Conservation (phyloP, 441 rosid species). For the Adansonia rubrostipa region DNA sequence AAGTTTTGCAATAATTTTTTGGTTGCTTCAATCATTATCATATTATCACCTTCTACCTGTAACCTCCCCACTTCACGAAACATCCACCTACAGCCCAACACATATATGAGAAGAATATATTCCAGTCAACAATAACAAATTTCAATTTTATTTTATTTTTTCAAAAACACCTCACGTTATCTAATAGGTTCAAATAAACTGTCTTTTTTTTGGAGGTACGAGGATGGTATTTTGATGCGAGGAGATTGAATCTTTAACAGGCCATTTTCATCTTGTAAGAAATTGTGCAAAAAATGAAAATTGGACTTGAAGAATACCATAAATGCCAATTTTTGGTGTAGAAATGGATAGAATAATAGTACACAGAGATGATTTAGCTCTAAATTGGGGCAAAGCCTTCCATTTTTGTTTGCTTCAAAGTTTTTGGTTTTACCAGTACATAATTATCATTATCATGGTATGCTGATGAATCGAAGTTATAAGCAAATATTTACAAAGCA, state of each 20-base stretch:
- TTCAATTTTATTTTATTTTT: too few relatives aligned
- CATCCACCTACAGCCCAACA: neutral
- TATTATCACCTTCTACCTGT: neutral
- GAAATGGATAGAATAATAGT: too few relatives aligned
- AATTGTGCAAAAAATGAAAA: neutral
- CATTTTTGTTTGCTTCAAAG: neutral
- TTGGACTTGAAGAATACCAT: neutral
- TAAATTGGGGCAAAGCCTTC: neutral
- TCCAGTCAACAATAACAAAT: neutral
- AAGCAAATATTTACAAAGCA: slow-evolving; percentile 15
- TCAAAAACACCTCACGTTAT: too few relatives aligned
- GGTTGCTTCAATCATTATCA: neutral
- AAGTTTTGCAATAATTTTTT: neutral
- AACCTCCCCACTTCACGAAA: neutral
- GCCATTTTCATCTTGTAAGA: neutral
- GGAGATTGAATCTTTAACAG: too few relatives aligned
- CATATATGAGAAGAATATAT: neutral
- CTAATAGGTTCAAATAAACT: too few relatives aligned
- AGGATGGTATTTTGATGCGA: too few relatives aligned
- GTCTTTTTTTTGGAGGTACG: too few relatives aligned
- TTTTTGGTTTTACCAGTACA: neutral
- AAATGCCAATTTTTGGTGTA: too few relatives aligned
- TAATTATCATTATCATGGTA: neutral
- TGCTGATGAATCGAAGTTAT: too few relatives aligned
- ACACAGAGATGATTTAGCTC: too few relatives aligned